Conservation (phyloP, 1,284 basidiomycete genomes). For the Sanghuangporus baumii region DNA sequence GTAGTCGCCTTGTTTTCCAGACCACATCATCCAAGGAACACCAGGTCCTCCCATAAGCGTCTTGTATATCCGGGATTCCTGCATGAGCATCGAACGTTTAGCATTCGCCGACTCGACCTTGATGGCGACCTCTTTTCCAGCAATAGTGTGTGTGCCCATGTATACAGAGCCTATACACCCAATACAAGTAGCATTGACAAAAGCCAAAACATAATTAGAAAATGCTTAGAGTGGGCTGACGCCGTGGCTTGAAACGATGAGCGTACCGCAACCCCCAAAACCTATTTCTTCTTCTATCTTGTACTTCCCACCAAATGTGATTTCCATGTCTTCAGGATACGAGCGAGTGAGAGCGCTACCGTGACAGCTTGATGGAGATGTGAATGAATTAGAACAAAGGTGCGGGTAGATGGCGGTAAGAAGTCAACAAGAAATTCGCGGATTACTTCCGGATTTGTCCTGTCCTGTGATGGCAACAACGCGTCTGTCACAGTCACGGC, state of each 20-base stretch:
- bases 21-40: slow-evolving; percentile 94
- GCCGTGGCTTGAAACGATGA: neutral
- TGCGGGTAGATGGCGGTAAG: neutral
- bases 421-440: neutral
- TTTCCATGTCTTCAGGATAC: slow-evolving; percentile 46
- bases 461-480: neutral
- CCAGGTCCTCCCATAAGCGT: slow-evolving; percentile 90
- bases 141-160: slow-evolving; percentile 91
- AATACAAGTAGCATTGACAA: slow-evolving; percentile 3
- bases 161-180: slow-evolving; percentile 75
- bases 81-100: slow-evolving; percentile 80
- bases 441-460: neutral
- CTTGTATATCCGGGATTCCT: slow-evolving; percentile 90
- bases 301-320: slow-evolving; percentile 87
- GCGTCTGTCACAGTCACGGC: slow-evolving; percentile 3
- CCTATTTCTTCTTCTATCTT: slow-evolving; percentile 93
- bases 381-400: neutral
- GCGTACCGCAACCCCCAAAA: slow-evolving; percentile 86
- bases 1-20: slow-evolving; percentile 91
- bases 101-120: slow-evolving; percentile 89
- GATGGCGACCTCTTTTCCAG: slow-evolving; percentile 95
- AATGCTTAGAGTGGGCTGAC: neutral
- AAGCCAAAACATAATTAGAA: slow-evolving; percentile 12
- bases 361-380: neutral
- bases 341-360: neutral